Evolutionary conservation across 768 basidiomycete species (phyloP).

Genomic region (Coprinopsis sp.): DNA sequence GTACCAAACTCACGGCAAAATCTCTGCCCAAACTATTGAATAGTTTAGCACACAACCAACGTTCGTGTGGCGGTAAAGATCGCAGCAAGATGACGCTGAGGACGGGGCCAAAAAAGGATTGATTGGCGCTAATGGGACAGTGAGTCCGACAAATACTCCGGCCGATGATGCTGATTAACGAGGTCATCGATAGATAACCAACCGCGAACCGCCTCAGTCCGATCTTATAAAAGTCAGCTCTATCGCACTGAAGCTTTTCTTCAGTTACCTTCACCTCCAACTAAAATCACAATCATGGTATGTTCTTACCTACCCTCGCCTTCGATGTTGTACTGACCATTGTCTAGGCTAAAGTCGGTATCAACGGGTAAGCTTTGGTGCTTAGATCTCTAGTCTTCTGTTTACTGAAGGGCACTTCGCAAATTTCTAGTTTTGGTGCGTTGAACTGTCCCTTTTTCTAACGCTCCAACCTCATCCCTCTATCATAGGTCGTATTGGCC

Average conservation of each 20-base stretch:
- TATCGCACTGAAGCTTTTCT: slow-evolving; percentile 10
- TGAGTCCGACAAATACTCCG: too few relatives aligned
- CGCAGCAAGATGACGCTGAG: too few relatives aligned
- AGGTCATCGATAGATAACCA: slow-evolving; percentile 7
- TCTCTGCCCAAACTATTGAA: too few relatives aligned
- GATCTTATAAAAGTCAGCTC: slow-evolving; percentile 8
- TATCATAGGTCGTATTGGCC: slow-evolving; percentile 92
- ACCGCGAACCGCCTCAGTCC: background rate
- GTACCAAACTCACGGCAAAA: too few relatives aligned
- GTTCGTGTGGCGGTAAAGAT: too few relatives aligned
- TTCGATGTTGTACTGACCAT: background rate
- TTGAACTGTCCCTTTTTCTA: slow-evolving; percentile 1
- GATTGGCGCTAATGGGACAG: too few relatives aligned
- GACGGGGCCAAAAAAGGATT: too few relatives aligned
- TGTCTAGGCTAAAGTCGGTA: slow-evolving; percentile 78
- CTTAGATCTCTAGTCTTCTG: background rate
- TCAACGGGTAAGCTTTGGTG: slow-evolving; percentile 71
- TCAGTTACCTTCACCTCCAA: slow-evolving; percentile 11
- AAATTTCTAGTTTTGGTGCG: slow-evolving; percentile 69
- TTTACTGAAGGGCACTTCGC: slow-evolving; percentile 2
- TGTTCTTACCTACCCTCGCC: slow-evolving; percentile 2
- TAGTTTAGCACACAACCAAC: too few relatives aligned
- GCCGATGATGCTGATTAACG: too few relatives aligned
- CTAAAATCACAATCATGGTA: slow-evolving; percentile 18
- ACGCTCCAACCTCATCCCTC: slow-evolving; percentile 6